phyloP scores from a whole-genome alignment of 495 filamentous ascomycete species.

The Daldinia grandis region DNA sequence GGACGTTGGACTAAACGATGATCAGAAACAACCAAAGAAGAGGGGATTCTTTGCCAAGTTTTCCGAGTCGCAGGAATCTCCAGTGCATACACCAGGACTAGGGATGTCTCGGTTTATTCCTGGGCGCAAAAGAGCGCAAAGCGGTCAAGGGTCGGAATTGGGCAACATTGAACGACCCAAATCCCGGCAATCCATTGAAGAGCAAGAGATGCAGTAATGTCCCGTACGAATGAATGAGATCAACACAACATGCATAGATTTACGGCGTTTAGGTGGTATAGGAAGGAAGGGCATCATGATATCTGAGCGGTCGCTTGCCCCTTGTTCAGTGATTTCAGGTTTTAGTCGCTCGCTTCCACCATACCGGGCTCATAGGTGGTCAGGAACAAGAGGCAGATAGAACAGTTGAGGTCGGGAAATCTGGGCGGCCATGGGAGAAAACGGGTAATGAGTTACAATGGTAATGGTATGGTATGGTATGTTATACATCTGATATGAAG shows the following conservation, averaged over 20 bases:
- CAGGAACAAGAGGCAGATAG: slow-evolving; percentile 24
- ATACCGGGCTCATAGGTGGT: slow-evolving; percentile 32
- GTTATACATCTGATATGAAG: slow-evolving; percentile 29
- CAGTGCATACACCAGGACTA: slow-evolving; percentile 49
- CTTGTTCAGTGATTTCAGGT: slow-evolving; percentile 22
- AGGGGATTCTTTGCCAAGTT: slow-evolving; percentile 87
- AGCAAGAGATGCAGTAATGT: slow-evolving; percentile 50
- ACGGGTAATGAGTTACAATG: slow-evolving; percentile 30
- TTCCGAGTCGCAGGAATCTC: slow-evolving; percentile 64
- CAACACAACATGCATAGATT: slow-evolving; percentile 39
- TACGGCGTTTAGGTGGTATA: slow-evolving; percentile 34
- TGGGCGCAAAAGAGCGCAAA: slow-evolving; percentile 77
- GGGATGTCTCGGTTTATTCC: slow-evolving; percentile 71
- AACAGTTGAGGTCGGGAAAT: slow-evolving; percentile 23
- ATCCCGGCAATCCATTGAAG: slow-evolving; percentile 43
- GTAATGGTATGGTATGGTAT: slow-evolving; percentile 29
- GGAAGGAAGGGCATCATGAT: slow-evolving; percentile 38
- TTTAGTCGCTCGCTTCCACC: slow-evolving; percentile 34
- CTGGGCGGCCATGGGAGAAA: slow-evolving; percentile 8
- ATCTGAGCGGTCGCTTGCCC: slow-evolving; percentile 43
- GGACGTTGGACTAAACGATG: slow-evolving; percentile 87
- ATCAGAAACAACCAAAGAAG: slow-evolving; percentile 73
- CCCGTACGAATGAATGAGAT: slow-evolving; percentile 7
- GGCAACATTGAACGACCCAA: slow-evolving; percentile 59
- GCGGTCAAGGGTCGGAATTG: slow-evolving; percentile 75